phyloP scores from a whole-genome alignment of 2,329 filamentous ascomycete species.

The Colletotrichum karsti region DNA sequence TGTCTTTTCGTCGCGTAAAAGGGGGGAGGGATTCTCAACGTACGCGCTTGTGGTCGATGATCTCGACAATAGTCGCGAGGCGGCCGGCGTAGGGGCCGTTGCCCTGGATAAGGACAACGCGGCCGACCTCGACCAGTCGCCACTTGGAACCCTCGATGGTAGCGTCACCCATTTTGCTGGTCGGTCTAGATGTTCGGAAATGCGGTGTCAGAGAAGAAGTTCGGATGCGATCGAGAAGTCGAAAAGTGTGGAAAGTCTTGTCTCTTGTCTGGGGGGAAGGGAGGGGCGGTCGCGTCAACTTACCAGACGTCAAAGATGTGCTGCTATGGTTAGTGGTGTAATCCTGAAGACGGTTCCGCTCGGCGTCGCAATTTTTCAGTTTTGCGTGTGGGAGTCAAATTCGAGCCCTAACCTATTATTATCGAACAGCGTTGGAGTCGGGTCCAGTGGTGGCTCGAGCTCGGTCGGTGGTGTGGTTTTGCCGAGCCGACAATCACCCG shows the following conservation, averaged over 20 bases:
- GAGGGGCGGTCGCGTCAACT: slow-evolving; percentile 29
- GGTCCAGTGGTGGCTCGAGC: neutral
- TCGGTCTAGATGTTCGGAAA: slow-evolving; percentile 54
- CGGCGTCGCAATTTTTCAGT: slow-evolving; percentile 21
- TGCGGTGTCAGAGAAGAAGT: slow-evolving; percentile 14
- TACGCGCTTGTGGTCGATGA: slow-evolving; percentile 99
- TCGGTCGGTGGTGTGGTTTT: slow-evolving; percentile 3
- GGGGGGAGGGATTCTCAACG: slow-evolving; percentile 54
- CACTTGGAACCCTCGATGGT: slow-evolving; percentile 84
- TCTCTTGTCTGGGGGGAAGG: slow-evolving; percentile 20
- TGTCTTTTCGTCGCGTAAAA: neutral
- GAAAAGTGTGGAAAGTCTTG: slow-evolving; percentile 34
- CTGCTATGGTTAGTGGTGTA: slow-evolving; percentile 27
- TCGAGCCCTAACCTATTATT: neutral
- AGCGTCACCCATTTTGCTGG: slow-evolving; percentile 82
- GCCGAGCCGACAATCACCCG: slow-evolving; percentile 1
- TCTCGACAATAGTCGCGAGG: slow-evolving; percentile 95
- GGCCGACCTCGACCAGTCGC: slow-evolving; percentile 98
- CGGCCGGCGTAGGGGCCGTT: slow-evolving; percentile 83
- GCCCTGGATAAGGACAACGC: slow-evolving; percentile 89
- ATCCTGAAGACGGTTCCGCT: slow-evolving; percentile 6
- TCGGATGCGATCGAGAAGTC: slow-evolving; percentile 24
- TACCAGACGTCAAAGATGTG: slow-evolving; percentile 30
- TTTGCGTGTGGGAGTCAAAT: slow-evolving; percentile 2
- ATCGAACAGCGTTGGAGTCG: neutral